Conservation (phyloP, 2,329 filamentous ascomycete genomes). For the Pseudopithomyces chartarum region DNA sequence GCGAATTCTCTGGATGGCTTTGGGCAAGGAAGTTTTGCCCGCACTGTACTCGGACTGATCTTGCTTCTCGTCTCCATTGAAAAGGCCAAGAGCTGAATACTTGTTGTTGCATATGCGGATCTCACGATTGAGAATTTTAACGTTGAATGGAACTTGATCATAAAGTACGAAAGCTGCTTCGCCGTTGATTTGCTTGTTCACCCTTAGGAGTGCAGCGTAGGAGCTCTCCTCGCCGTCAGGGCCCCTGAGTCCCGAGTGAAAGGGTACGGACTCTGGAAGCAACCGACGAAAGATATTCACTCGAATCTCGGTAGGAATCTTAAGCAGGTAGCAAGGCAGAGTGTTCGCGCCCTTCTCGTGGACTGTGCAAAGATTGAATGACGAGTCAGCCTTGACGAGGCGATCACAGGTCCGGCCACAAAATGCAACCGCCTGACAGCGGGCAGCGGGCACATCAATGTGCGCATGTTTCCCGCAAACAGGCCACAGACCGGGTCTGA, state of each 20-base stretch:
- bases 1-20: neutral
- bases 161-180: constrained; percentile 21
- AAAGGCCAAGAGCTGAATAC: neutral
- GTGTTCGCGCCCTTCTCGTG: constrained; percentile 13
- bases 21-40: neutral
- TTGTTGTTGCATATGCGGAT: constrained; percentile 3
- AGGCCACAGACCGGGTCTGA: too few relatives aligned
- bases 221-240: neutral
- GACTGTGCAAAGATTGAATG: constrained; percentile 18
- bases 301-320: constrained; percentile 21
- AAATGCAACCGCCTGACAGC: too few relatives aligned
- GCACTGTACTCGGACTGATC: neutral
- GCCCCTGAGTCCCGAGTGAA: neutral
- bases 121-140: neutral
- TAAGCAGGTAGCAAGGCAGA: constrained; percentile 20
- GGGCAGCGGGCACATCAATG: too few relatives aligned
- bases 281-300: constrained; percentile 23
- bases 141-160: constrained; percentile 13
- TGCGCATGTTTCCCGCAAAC: too few relatives aligned
- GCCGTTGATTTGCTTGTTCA: constrained; percentile 17
- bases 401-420: constrained; percentile 8
- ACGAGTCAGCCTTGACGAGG: constrained; percentile 3
- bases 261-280: constrained; percentile 12
- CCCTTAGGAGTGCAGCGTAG: constrained; percentile 9
- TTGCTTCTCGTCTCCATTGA: neutral